A percentile compares a stretch with the other conserved stretches of the same genome.
Evolutionary conservation across 2,329 filamentous ascomycete genomes (phyloP).

Genomic region (Trichoderma atroviride): DNA sequence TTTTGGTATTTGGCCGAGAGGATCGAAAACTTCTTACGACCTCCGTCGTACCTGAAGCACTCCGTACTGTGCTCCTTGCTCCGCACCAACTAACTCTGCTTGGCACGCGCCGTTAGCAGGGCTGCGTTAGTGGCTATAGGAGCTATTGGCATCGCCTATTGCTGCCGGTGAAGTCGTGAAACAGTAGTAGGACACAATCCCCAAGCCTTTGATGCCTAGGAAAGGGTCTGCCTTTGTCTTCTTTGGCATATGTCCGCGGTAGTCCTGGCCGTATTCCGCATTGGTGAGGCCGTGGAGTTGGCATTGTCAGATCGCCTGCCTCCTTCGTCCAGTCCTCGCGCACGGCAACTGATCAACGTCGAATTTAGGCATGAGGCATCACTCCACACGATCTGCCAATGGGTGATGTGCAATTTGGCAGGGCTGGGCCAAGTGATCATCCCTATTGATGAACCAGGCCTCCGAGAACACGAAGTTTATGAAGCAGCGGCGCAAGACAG

Average conservation of each 20-base stretch:
- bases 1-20: slow-evolving; percentile 16
- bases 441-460: background rate
- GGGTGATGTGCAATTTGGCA: background rate
- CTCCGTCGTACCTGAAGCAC: slow-evolving; percentile 19
- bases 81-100: slow-evolving; percentile 19
- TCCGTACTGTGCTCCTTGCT: slow-evolving; percentile 18
- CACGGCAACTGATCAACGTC: slow-evolving; percentile 8
- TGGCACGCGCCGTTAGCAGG: slow-evolving; percentile 9
- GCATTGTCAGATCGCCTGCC: background rate
- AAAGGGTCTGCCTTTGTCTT: background rate
- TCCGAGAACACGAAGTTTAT: background rate
- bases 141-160: background rate
- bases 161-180: slow-evolving; percentile 2
- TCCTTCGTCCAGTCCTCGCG: background rate
- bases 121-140: background rate
- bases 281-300: background rate
- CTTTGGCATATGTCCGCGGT: background rate
- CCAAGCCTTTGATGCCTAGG: background rate
- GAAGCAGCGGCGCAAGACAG: slow-evolving; percentile 4
- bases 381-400: slow-evolving; percentile 17
- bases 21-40: slow-evolving; percentile 1
- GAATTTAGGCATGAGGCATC: slow-evolving; percentile 4
- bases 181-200: background rate
- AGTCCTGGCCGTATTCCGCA: background rate
- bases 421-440: slow-evolving; percentile 10